Base-by-base conservation (phyloP, 2,329 filamentous ascomycete genomes). In the Eutypa lata region DNA sequence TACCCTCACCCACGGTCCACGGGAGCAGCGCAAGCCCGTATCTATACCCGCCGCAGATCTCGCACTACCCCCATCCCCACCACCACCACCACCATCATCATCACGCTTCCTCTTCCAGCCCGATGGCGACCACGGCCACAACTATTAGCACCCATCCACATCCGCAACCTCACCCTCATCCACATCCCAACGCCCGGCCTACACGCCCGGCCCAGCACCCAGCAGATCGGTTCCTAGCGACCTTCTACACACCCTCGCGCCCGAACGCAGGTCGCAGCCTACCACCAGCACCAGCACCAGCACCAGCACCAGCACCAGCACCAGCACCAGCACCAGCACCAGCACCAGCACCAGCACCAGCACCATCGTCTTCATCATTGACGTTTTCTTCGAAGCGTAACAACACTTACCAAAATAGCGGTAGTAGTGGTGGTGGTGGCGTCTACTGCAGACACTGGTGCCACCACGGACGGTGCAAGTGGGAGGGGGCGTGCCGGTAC, bases 401-500 rank as follows among this genome's bases (percentile, higher is more conserved):
- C 14, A 43, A n/a, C 53, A 46, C 22, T 50, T 51, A n/a, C 18
- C 33, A 44, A 45, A 51, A 42, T 57, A 57, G 38, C 43, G 42
- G 18, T 50, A 47, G 24, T 46, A 47, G 19, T 49, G 24, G 19
- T 43, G 46, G 8, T 49, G 42, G 28, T 38, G 53, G 53, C 19
- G 38, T 53, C 24, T 64, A 66, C 61, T 80, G 79, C 63, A 71
- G 73, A 13, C 68, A 76, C 62, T 82, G 77, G 77, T 79, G 77
- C 62, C 69, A 70, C 49, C 66, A 73, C 40, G 78, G 78, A 7
- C 70, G 64, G 13, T 82, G 79, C 64, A 72, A 68, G 58, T 80
- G 70, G 66, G 75, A 72, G 3, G 48, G 53, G 7, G 56, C 63
- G 8, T 82, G 79, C 63, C 68, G 69, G 3, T 76, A 71, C 62